Percentiles rank a stretch among this genome's conserved stretches.
Conservation (phyloP, 176 grass and related monocot species). For the Musa schizocarpa region DNA sequence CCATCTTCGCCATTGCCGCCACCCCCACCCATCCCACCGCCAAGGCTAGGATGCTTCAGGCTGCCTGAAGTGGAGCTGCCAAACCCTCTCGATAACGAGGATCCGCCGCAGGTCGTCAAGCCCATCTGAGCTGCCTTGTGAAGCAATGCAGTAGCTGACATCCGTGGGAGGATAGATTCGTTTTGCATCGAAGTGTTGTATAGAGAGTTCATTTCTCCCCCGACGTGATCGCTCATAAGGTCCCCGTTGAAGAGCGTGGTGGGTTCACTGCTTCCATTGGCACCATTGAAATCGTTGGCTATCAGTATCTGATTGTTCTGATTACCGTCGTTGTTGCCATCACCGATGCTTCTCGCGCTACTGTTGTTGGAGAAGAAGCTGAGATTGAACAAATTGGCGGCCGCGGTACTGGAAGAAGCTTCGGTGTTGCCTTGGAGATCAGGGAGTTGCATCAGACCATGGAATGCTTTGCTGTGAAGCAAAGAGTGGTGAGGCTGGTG, state of each 20-base stretch:
- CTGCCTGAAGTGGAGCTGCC: slow-evolving; percentile 31
- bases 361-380: slow-evolving; percentile 53
- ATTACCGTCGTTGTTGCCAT: neutral
- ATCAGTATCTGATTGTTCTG: slow-evolving; percentile 7
- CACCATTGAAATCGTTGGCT: neutral
- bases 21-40: too few relatives aligned
- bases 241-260: slow-evolving; percentile 51
- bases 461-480: slow-evolving; percentile 72
- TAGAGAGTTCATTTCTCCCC: slow-evolving; percentile 8
- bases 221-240: slow-evolving; percentile 49
- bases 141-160: slow-evolving; percentile 87
- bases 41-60: neutral
- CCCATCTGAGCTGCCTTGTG: slow-evolving; percentile 98
- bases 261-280: slow-evolving; percentile 3
- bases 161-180: slow-evolving; percentile 67
- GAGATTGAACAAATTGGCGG: slow-evolving; percentile 51
- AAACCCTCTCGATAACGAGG: slow-evolving; percentile 51
- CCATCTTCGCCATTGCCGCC: slow-evolving; percentile 24
- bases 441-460: slow-evolving; percentile 88
- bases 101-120: slow-evolving; percentile 40
- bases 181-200: slow-evolving; percentile 9
- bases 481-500: slow-evolving; percentile 30
- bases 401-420: slow-evolving; percentile 2
- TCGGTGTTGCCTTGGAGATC: slow-evolving; percentile 51
- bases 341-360: neutral